phyloP scores from a whole-genome alignment of 768 basidiomycete genomes.

The Auricularia auricula-judae region DNA sequence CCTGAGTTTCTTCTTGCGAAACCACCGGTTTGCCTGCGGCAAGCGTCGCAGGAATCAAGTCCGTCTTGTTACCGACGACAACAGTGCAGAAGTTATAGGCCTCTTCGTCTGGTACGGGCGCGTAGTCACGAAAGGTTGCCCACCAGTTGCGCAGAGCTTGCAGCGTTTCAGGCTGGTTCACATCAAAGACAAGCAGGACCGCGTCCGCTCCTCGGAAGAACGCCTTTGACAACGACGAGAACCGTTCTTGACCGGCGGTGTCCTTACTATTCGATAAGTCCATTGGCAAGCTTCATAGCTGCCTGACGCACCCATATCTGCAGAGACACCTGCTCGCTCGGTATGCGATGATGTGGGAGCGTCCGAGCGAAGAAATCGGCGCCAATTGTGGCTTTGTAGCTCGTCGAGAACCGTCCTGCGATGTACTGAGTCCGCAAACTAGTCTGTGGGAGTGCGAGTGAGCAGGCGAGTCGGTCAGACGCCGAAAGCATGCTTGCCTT shows the following conservation, averaged over 20 bases:
- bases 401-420: constrained; percentile 60
- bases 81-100: constrained; percentile 57
- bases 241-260: constrained; percentile 81
- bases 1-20: constrained; percentile 33
- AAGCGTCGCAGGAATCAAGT: constrained; percentile 29
- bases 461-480: neutral
- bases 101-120: constrained; percentile 57
- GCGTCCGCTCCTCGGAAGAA: constrained; percentile 85
- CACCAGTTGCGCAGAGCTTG: constrained; percentile 60
- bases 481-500: constrained; percentile 29
- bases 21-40: constrained; percentile 14
- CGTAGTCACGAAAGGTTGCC: constrained; percentile 57
- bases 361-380: constrained; percentile 81
- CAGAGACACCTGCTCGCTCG: constrained; percentile 45
- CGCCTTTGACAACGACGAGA: constrained; percentile 68
- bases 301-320: constrained; percentile 47
- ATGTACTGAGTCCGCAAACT: constrained; percentile 44
- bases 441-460: constrained; percentile 9
- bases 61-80: constrained; percentile 64
- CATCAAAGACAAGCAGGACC: constrained; percentile 71
- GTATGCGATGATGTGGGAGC: constrained; percentile 45
- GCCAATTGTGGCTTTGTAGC: constrained; percentile 79
- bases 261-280: constrained; percentile 33
- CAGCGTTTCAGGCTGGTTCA: constrained; percentile 54
- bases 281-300: neutral